phyloP scores from a whole-genome alignment of 805 yeast species.

The Wickerhamomyces silvicola region DNA sequence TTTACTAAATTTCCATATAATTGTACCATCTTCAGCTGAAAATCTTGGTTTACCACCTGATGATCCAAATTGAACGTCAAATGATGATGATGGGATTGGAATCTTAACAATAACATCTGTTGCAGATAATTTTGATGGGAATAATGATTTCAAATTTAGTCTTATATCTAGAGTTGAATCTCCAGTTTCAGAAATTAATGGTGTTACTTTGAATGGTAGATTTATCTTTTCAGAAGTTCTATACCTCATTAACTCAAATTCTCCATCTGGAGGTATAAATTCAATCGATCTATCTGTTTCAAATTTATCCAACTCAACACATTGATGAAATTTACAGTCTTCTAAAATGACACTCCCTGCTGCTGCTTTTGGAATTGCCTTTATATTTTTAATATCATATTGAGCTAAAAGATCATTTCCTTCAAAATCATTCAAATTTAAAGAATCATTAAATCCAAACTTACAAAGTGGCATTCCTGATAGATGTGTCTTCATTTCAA shows the following conservation, averaged over 20 bases:
- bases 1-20: conserved; percentile 67
- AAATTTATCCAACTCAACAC: conserved; percentile 68
- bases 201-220: conserved; percentile 64
- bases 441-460: conserved; percentile 65
- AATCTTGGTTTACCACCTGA: conserved; percentile 66
- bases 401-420: conserved; percentile 20
- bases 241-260: conserved; percentile 77
- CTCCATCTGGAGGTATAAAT: conserved; percentile 85
- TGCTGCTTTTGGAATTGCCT: conserved; percentile 33
- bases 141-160: conserved; percentile 57
- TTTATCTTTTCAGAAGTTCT: conserved; percentile 51
- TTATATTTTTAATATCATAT: conserved; percentile 24
- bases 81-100: conserved; percentile 55
- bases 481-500: conserved; percentile 62
- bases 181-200: conserved; percentile 44
- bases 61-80: conserved; percentile 35
- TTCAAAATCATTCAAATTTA: conserved; percentile 21
- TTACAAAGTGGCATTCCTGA: conserved; percentile 81
- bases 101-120: conserved; percentile 56
- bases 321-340: conserved; percentile 82
- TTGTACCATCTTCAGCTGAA: conserved; percentile 54
- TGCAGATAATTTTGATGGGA: conserved; percentile 52
- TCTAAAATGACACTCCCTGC: conserved; percentile 52
- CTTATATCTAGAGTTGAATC: conserved; percentile 44
- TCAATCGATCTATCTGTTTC: conserved; percentile 58